Evolutionary conservation across 805 yeast genomes (phyloP).

Genomic region (Dipodascus geniculatus): DNA sequence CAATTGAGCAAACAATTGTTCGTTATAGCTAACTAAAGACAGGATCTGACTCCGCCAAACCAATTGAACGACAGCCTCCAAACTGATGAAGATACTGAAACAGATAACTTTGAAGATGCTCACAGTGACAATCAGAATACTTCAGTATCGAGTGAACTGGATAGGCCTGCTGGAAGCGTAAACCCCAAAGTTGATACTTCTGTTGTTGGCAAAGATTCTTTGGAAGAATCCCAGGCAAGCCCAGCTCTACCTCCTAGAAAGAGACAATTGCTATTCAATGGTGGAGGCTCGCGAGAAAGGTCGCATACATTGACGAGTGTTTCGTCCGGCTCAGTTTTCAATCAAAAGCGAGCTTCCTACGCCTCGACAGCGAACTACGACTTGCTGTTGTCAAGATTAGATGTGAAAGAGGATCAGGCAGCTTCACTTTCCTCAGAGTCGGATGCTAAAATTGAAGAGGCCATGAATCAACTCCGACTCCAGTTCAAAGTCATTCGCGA

Average conservation of each 20-base stretch:
- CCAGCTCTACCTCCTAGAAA: not conserved
- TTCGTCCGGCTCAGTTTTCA: not conserved
- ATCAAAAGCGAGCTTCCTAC: conserved; percentile 4
- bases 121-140: not conserved
- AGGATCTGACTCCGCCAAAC: not conserved
- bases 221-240: not conserved
- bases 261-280: not conserved
- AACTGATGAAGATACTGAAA: not conserved
- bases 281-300: not conserved
- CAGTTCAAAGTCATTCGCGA: conserved; percentile 5
- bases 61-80: not conserved
- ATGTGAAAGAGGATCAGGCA: conserved; percentile 42
- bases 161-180: not conserved
- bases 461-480: conserved; percentile 22
- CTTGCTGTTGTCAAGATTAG: conserved; percentile 47
- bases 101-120: not conserved
- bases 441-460: conserved; percentile 39
- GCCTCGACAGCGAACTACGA: conserved; percentile 35
- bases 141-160: not conserved
- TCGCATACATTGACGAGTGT: not conserved
- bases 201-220: too few species aligned
- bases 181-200: not conserved
- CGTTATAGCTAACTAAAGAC: not conserved
- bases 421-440: conserved; percentile 30
- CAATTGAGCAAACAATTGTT: not conserved